These are phyloP conservation scores for Neopestalotiopsis rosae DNA, from an alignment of 2,329 filamentous ascomycete species.

Conservation along the genomic window DNA sequence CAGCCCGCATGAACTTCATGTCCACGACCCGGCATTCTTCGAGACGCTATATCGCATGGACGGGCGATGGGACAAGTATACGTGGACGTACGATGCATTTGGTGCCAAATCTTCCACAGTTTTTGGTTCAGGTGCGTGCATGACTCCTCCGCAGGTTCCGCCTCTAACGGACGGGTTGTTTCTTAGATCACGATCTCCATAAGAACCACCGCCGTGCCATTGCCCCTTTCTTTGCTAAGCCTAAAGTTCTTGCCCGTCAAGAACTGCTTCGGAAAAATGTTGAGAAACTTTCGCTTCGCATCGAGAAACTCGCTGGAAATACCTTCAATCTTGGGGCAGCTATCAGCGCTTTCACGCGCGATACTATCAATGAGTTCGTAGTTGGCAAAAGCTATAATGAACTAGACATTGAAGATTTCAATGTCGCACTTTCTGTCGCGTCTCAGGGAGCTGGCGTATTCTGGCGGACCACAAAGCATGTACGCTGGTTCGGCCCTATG, in stretches of 20 bases:
- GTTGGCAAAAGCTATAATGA: conserved; percentile 6
- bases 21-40: conserved; percentile 38
- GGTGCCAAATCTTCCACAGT: conserved; percentile 7
- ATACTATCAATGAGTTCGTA: background rate
- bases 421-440: background rate
- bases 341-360: conserved; percentile 2
- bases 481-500: conserved; percentile 25
- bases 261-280: background rate
- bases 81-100: conserved; percentile 8
- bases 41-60: conserved; percentile 13
- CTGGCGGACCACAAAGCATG: conserved; percentile 22
- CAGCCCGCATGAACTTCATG: conserved; percentile 43
- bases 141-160: background rate
- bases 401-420: background rate
- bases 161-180: background rate
- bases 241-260: background rate
- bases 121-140: background rate
- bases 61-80: conserved; percentile 20
- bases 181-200: conserved; percentile 19
- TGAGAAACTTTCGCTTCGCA: background rate
- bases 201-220: conserved; percentile 3
- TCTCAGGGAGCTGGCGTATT: background rate
- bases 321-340: conserved; percentile 13
- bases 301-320: background rate
- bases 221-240: background rate